phyloP scores from a whole-genome alignment of 1,139 yeast species.

The Blastobotrys aristatus region DNA sequence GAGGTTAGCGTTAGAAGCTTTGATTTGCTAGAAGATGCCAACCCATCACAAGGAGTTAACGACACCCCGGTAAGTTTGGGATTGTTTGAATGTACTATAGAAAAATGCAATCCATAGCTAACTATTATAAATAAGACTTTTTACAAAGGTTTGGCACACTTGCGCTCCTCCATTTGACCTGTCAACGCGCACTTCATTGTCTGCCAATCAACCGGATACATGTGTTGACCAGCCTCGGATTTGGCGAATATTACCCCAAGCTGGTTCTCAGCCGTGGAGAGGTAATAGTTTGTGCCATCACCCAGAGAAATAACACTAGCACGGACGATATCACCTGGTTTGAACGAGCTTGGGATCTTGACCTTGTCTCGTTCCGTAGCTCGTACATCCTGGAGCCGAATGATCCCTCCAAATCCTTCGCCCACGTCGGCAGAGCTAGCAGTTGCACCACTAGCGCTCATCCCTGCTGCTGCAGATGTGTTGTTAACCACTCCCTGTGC shows the following conservation, averaged over 20 bases:
- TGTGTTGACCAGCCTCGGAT: slow-evolving; percentile 56
- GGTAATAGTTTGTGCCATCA: slow-evolving; percentile 86
- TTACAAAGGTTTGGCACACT: slow-evolving; percentile 82
- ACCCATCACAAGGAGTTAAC: slow-evolving; percentile 47
- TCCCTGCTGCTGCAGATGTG: slow-evolving; percentile 39
- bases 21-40: slow-evolving; percentile 67
- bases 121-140: neutral
- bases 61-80: slow-evolving; percentile 69
- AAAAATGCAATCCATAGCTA: slow-evolving; percentile 59
- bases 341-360: slow-evolving; percentile 68
- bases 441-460: slow-evolving; percentile 44
- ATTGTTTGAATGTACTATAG: slow-evolving; percentile 67
- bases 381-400: slow-evolving; percentile 82
- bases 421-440: slow-evolving; percentile 64
- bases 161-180: slow-evolving; percentile 73
- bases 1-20: slow-evolving; percentile 44
- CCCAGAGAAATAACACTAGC: slow-evolving; percentile 77
- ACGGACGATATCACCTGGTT: slow-evolving; percentile 89
- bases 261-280: slow-evolving; percentile 86
- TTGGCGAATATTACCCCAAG: slow-evolving; percentile 93
- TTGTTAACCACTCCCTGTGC: slow-evolving; percentile 31
- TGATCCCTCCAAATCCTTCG: slow-evolving; percentile 86
- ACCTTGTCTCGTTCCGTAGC: slow-evolving; percentile 89
- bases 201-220: slow-evolving; percentile 96
- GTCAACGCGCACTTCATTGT: slow-evolving; percentile 77